These are phyloP conservation scores for Lathyrus aphaca DNA, from an alignment of 306 rosid genomes.

Conservation along the genomic window DNA sequence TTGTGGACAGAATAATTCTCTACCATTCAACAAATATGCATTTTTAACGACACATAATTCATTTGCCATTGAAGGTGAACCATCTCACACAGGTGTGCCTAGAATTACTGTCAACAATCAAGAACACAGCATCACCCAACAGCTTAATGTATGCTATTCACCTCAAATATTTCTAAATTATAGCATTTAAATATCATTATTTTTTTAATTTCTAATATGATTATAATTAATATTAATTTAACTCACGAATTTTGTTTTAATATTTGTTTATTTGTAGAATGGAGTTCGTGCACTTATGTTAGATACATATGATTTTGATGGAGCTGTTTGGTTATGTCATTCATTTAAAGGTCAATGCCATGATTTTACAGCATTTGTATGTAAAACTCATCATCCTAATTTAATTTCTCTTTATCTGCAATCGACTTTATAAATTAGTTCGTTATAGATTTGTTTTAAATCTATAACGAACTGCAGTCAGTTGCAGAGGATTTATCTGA, in stretches of 20 bases:
- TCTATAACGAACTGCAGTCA: not conserved
- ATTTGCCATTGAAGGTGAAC: constrained; percentile 73
- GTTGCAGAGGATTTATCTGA: not conserved
- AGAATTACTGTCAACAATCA: constrained; percentile 68
- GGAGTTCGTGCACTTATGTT: constrained; percentile 85
- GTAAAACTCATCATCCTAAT: constrained; percentile 31
- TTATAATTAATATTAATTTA: constrained; percentile 11
- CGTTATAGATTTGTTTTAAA: not conserved
- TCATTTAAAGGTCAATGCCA: constrained; percentile 73
- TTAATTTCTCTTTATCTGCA: not conserved
- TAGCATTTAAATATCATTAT: not conserved
- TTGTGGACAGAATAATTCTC: constrained; percentile 62
- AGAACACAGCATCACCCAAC: constrained; percentile 77
- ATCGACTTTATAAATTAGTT: not conserved
- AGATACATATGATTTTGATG: constrained; percentile 81
- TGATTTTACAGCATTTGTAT: constrained; percentile 81
- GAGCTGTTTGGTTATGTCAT: constrained; percentile 90
- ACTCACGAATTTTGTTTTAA: not conserved
- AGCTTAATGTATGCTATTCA: constrained; percentile 58
- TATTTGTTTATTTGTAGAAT: constrained; percentile 52
- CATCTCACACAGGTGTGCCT: constrained; percentile 66
- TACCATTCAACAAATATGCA: constrained; percentile 92
- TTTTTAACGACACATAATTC: constrained; percentile 89
- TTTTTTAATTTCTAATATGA: not conserved
- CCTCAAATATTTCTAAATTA: not conserved